Evolutionary conservation across 2,329 filamentous ascomycete species (phyloP), one percentile per base, ranked within the genome.

Genomic region (Orbilia quercus): DNA sequence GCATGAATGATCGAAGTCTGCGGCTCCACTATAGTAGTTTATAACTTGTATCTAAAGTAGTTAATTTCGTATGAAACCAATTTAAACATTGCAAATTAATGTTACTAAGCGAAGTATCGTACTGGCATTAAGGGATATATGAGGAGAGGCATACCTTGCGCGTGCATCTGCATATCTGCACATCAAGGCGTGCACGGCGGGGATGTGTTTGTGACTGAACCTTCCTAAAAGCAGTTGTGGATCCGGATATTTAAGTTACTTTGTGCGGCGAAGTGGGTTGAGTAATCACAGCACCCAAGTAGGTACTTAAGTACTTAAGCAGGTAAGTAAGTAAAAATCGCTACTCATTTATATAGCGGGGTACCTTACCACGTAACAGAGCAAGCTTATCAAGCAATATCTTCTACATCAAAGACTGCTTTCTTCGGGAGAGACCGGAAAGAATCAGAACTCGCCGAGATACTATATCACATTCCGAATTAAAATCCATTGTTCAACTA

Each of bases 351-450:
- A 14, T n/a, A 51, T 51, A 31, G 47, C 16, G 42, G 42, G 42
- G 42, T 45, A 45, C 4, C 28, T 31, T 5, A 9, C 4, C 28
- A 31, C n/a, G n/a, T n/a, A n/a, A n/a, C n/a, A n/a, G n/a, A 45
- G 14, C 14, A 40, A 40, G 36, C 36, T 40, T 47, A 25, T 47
- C n/a, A 34, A 12, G 2, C 22, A 22, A 18, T 25, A 7, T 47
- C 16, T 45, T n/a, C n/a, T n/a, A n/a, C n/a, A n/a, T 31, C 28
- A 9, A 31, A 9, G 28, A 23, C 23, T 23, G 36, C 16, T 20
- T 53, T 51, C 36, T 28, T 62, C 58, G 58, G 58, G 34, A 62
- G 25, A 12, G 45, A 23, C 40, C 58, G 58, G 58, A 62, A 51
- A 22, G 5, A 25, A 28, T 51, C 20, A 31, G 14, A 11, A 12